Base-by-base conservation (phyloP, 2,329 filamentous ascomycete genomes). In the Emmonsiellopsis sp. region DNA sequence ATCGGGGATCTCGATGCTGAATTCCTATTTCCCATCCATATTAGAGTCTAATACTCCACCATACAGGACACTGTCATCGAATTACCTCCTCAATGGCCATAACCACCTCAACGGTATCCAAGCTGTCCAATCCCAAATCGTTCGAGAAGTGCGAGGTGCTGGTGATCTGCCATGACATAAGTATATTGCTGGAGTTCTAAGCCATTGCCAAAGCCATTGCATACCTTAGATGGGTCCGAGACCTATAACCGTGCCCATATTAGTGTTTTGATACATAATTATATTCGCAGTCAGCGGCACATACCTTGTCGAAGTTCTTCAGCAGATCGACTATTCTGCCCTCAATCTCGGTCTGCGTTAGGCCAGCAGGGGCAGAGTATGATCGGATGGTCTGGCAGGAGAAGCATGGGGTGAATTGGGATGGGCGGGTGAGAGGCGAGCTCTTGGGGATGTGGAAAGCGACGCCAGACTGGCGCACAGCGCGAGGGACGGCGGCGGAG, bases 71-170 rank as follows among this genome's bases (percentile, higher is more conserved):
- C 34, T 6, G 11, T 40, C 13, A 20, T 13, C 30, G 57, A 54
- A 59, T 60, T 75, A 90, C 87, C 85, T 98, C 93, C 82, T 98
- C 93, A 76, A 98, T 97, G 62, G 93, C 93, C 93, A 98, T 98
- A 66, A 98, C 93, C 62, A 98, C 93, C 81, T 98, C 93, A 60
- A 98, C 93, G 59, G 93, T 96, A 74, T 98, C 93, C 73, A 98
- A 82, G 76, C 87, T 94, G 79, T 98, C 93, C 67, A 98, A 80
- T 61, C 91, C 93, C 60, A 98, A 87, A 76, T 98, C 92, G 73
- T 96, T 97, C 70, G 89, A 82, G 77, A 98, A 98, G 82, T 97
- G 91, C 55, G 92, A 86, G 52, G 78, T 79, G 59, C 82, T 76
- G 67, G 84, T 89, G 71, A 98, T 89, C 92, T 97, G 65, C 56